Base-by-base conservation (phyloP, 75 land plant genomes). In the Chamaecyparis obtusa region DNA sequence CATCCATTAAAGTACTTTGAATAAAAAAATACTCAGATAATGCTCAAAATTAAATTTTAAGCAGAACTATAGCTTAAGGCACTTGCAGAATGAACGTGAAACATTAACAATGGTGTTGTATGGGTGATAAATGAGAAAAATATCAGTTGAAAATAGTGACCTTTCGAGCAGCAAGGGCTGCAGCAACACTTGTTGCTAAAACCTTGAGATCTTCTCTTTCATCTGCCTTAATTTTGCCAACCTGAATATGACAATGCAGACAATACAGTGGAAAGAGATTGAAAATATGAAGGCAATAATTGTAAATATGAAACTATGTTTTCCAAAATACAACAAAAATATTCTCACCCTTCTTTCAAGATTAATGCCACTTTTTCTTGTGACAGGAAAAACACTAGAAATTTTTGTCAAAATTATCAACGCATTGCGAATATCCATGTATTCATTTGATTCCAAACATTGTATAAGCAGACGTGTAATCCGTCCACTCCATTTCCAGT, bases 181-280 rank as follows among this genome's bases (percentile, higher is more conserved):
- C 99, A 88, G 99, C 94, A 88, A 98, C 99, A 44, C 99, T 95
- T 41, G 97, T 97, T 44, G 99, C 99, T 83, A 98, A 91, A 76
- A 98, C 99, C 90, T 98, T 98, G 32, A 98, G 95, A 88, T 98
- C 99, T 81, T 98, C 99, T 49, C 99, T 88, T 55, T 98, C 99
- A 89, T 98, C 99, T 69, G 89, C 92, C 88, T 98, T 98, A n/a
- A 98, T 97, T 91, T 98, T 98, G 51, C 90, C 90, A 21, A 98
- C 99, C 99, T 98, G 90, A 36, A 92, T 37, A 87, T 44, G 56
- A 49, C 32, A 41, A 39, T 16, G 51, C 24, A 27, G 46, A 60
- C 51, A 35, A 33, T 32, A 54, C 48, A 49, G 32, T 16, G 32
- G 46, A 9, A 30, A 37, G 5, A 43, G 24, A 1, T 82, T 55